Evolutionary conservation across 2,329 filamentous ascomycete genomes (phyloP).

Genomic region (Thyridium curvatum): DNA sequence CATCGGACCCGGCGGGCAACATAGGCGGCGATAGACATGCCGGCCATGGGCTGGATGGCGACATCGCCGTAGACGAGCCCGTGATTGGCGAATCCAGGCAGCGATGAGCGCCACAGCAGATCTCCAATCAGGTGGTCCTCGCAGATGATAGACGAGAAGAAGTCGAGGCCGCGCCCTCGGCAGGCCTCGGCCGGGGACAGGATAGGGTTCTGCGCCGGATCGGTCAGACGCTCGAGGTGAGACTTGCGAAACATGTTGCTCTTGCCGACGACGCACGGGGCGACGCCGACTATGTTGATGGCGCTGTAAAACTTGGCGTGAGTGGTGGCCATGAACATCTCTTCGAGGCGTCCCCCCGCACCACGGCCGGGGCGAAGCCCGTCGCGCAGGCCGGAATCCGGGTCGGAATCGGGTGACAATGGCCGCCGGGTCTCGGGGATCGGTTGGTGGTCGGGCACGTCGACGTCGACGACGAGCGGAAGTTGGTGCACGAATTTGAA

Average conservation of each 20-base stretch:
- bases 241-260: conserved; percentile 97
- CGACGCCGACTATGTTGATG: conserved; percentile 87
- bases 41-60: conserved; percentile 81
- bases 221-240: conserved; percentile 71
- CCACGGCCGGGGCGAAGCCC: conserved; percentile 33
- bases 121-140: conserved; percentile 97
- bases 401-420: neutral
- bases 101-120: conserved; percentile 69
- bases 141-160: conserved; percentile 93
- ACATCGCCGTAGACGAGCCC: conserved; percentile 79
- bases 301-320: conserved; percentile 98
- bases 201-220: conserved; percentile 37
- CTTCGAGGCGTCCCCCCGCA: conserved; percentile 66
- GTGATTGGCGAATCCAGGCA: conserved; percentile 67
- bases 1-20: conserved; percentile 77
- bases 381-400: conserved; percentile 33
- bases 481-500: conserved; percentile 96
- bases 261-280: conserved; percentile 92
- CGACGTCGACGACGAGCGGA: conserved; percentile 76
- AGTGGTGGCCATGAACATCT: conserved; percentile 87
- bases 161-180: conserved; percentile 68
- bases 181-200: conserved; percentile 28
- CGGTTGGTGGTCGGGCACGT: conserved; percentile 22
- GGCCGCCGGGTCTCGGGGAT: neutral
- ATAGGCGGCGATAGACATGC: conserved; percentile 73